These are phyloP conservation scores for Ophiostoma populinum DNA, from an alignment of 2,329 filamentous ascomycete genomes.

Conservation along the genomic window DNA sequence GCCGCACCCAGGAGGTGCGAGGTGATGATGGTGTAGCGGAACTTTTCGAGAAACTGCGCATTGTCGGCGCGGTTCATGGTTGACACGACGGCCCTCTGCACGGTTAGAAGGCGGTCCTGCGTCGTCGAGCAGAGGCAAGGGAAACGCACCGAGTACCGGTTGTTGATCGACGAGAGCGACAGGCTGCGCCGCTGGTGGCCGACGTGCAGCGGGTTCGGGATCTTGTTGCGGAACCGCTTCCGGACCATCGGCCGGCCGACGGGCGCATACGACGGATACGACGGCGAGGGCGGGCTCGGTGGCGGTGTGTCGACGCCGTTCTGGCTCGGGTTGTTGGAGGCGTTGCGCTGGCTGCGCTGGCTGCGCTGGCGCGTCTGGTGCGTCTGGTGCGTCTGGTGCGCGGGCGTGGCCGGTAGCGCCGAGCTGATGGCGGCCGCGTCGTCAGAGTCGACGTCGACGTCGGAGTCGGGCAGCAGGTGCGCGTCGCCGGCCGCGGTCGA, in stretches of 20 bases:
- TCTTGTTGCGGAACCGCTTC: constrained; percentile 33
- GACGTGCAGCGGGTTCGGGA: constrained; percentile 26
- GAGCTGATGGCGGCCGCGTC: neutral
- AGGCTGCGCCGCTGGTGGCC: constrained; percentile 21
- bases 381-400: constrained; percentile 3
- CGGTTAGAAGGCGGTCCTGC: neutral
- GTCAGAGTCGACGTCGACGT: constrained; percentile 1
- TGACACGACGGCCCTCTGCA: constrained; percentile 50
- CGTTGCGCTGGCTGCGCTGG: constrained; percentile 2
- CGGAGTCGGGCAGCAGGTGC: constrained; percentile 7
- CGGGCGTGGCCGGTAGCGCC: constrained; percentile 7
- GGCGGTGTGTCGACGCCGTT: constrained; percentile 24
- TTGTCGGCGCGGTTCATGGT: constrained; percentile 64
- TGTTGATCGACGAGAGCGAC: constrained; percentile 27
- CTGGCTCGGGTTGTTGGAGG: constrained; percentile 3
- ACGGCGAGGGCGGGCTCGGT: constrained; percentile 26
- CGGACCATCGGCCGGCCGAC: constrained; percentile 36
- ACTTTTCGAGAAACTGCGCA: constrained; percentile 74
- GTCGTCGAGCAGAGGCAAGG: neutral
- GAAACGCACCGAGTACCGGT: constrained; percentile 32
- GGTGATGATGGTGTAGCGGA: constrained; percentile 82
- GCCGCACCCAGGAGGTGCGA: constrained; percentile 69
- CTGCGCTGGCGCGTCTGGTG: constrained; percentile 1
- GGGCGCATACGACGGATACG: constrained; percentile 40
- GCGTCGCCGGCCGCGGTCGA: constrained; percentile 3